Percentiles rank a stretch among this genome's conserved stretches.
These are phyloP conservation scores for Rhododendron kiyosumense DNA, from an alignment of 148 eudicot species.

Conservation along the genomic window DNA sequence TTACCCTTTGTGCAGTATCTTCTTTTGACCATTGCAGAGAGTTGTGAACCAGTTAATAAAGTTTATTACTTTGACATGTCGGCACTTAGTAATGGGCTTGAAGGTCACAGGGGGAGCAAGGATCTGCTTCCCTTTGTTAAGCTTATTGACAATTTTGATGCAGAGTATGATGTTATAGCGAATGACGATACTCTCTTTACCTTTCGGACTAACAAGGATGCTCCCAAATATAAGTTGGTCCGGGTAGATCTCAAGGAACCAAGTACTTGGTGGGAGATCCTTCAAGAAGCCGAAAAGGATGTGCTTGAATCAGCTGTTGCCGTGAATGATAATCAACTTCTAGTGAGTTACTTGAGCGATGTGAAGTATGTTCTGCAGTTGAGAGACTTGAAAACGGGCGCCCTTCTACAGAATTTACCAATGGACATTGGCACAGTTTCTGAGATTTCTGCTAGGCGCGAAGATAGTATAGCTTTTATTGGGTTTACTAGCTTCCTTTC, in stretches of 20 bases:
- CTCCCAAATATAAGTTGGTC: conserved; percentile 82
- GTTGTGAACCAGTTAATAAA: conserved; percentile 81
- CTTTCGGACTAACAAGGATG: conserved; percentile 81
- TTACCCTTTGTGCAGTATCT: conserved; percentile 58
- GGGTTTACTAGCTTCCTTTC: conserved; percentile 79
- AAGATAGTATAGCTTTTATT: conserved; percentile 58
- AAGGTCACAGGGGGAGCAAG: conserved; percentile 49
- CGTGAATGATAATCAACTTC: conserved; percentile 58
- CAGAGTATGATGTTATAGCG: conserved; percentile 60
- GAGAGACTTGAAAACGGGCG: conserved; percentile 71
- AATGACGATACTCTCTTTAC: conserved; percentile 80
- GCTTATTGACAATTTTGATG: conserved; percentile 85
- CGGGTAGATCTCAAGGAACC: conserved; percentile 80
- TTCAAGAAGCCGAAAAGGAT: conserved; percentile 69
- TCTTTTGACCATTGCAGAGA: conserved; percentile 55
- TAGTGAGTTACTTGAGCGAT: conserved; percentile 79
- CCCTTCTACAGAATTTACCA: conserved; percentile 61
- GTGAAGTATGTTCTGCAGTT: conserved; percentile 78
- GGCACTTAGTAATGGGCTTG: conserved; percentile 58
- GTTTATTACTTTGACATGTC: conserved; percentile 74
- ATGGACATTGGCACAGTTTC: conserved; percentile 84
- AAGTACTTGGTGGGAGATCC: conserved; percentile 59
- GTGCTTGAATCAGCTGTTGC: conserved; percentile 85
- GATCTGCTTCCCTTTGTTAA: conserved; percentile 76
- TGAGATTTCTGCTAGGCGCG: conserved; percentile 62